phyloP scores from a whole-genome alignment of 805 yeast species.

The Candida krabiensis region DNA sequence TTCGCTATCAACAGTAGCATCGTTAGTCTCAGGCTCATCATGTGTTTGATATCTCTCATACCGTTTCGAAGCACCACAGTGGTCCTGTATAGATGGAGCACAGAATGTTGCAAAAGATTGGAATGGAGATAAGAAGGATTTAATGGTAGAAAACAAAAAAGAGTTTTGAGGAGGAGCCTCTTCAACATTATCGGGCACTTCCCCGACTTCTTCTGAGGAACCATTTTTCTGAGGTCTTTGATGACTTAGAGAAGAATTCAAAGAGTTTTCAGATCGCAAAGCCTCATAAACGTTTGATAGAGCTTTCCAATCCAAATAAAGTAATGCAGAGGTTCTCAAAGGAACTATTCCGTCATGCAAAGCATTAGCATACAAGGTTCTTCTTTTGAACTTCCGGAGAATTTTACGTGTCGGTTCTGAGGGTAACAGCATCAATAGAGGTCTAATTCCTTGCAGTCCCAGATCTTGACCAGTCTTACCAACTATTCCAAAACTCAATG shows the following conservation, averaged over 20 bases:
- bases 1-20: constrained; percentile 12
- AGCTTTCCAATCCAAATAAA: constrained; percentile 85
- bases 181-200: constrained; percentile 32
- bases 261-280: constrained; percentile 13
- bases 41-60: constrained; percentile 33
- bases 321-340: constrained; percentile 79
- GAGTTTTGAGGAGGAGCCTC: constrained; percentile 3
- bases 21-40: constrained; percentile 5
- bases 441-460: constrained; percentile 59
- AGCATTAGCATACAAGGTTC: constrained; percentile 88
- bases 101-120: constrained; percentile 45
- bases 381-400: constrained; percentile 59
- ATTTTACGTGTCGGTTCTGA: constrained; percentile 68
- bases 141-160: constrained; percentile 20
- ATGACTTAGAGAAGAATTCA: constrained; percentile 7
- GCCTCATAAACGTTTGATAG: constrained; percentile 47
- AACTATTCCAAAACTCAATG: constrained; percentile 83
- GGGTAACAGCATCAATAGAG: constrained; percentile 75
- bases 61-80: constrained; percentile 14
- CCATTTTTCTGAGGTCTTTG: neutral
- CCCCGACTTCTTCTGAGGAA: constrained; percentile 21
- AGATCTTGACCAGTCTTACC: constrained; percentile 93
- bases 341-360: constrained; percentile 96
- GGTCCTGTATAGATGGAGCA: constrained; percentile 34
- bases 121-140: constrained; percentile 37